Percentiles rank a stretch among this genome's conserved stretches.
These are phyloP conservation scores for Quambalaria eucalypti DNA, from an alignment of 1,284 basidiomycete genomes.

Conservation along the genomic window DNA sequence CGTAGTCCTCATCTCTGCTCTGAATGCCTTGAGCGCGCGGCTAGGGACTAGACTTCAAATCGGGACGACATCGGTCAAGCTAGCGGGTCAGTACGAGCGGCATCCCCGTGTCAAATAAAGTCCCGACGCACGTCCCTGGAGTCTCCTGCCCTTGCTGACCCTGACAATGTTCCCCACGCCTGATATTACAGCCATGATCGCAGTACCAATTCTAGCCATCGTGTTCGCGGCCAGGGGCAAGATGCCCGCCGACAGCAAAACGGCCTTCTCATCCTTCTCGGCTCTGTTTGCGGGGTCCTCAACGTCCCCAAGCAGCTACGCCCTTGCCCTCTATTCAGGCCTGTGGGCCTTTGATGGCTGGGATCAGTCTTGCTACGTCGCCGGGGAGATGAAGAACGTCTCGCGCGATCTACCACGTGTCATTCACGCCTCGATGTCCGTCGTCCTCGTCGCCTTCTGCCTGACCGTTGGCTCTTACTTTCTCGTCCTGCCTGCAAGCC, in stretches of 20 bases:
- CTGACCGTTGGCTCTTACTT: slow-evolving; percentile 84
- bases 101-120: not conserved
- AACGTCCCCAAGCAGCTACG: slow-evolving; percentile 70
- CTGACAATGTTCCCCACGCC: no score
- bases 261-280: slow-evolving; percentile 23
- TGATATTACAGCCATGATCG: slow-evolving; percentile 55
- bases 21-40: slow-evolving; percentile 71
- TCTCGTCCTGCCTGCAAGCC: slow-evolving; percentile 70
- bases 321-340: slow-evolving; percentile 86
- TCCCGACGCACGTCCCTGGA: not conserved
- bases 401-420: slow-evolving; percentile 80
- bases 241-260: slow-evolving; percentile 17
- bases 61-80: slow-evolving; percentile 77
- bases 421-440: slow-evolving; percentile 76
- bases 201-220: slow-evolving; percentile 64
- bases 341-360: slow-evolving; percentile 94
- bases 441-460: slow-evolving; percentile 69
- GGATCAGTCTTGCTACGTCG: slow-evolving; percentile 70
- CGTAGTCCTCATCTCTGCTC: slow-evolving; percentile 61
- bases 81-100: slow-evolving; percentile 33
- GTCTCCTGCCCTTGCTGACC: not conserved
- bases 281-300: slow-evolving; percentile 65
- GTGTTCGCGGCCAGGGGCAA: slow-evolving; percentile 61
- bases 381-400: slow-evolving; percentile 73
- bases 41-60: slow-evolving; percentile 74